Evolutionary conservation across 2,329 filamentous ascomycete species (phyloP).

Genomic region (Sporothrix pallida): DNA sequence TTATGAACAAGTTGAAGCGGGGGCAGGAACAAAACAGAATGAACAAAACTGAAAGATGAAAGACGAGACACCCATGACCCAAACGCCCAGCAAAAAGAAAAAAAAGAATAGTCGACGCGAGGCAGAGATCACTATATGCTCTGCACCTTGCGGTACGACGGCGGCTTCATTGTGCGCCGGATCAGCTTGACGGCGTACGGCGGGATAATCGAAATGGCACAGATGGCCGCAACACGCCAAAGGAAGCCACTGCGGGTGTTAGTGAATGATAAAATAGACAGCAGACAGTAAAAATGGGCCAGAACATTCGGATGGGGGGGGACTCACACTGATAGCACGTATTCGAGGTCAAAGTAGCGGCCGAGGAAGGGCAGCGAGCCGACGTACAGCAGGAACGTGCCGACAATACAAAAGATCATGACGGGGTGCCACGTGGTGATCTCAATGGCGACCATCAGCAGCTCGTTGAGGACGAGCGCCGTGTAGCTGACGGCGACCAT

Average conservation of each 20-base stretch:
- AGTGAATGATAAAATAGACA: background rate
- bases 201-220: conserved; percentile 79
- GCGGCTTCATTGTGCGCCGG: conserved; percentile 82
- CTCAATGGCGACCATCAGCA: conserved; percentile 96
- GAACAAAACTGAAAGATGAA: background rate
- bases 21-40: background rate
- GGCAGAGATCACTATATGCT: conserved; percentile 56
- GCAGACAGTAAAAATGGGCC: background rate
- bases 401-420: conserved; percentile 85
- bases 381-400: conserved; percentile 80
- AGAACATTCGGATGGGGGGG: background rate
- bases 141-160: conserved; percentile 92
- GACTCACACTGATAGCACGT: conserved; percentile 71
- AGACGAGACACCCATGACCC: conserved; percentile 7
- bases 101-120: background rate
- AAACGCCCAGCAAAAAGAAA: background rate
- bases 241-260: conserved; percentile 69
- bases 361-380: conserved; percentile 85
- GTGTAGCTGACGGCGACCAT: conserved; percentile 95
- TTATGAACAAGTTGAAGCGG: background rate
- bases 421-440: conserved; percentile 96
- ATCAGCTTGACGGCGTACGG: conserved; percentile 88
- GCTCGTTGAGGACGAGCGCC: conserved; percentile 88
- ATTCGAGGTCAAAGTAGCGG: conserved; percentile 85
- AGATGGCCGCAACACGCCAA: conserved; percentile 85